Conservation (phyloP, 2,329 filamentous ascomycete genomes). For the Epichloe scottii region DNA sequence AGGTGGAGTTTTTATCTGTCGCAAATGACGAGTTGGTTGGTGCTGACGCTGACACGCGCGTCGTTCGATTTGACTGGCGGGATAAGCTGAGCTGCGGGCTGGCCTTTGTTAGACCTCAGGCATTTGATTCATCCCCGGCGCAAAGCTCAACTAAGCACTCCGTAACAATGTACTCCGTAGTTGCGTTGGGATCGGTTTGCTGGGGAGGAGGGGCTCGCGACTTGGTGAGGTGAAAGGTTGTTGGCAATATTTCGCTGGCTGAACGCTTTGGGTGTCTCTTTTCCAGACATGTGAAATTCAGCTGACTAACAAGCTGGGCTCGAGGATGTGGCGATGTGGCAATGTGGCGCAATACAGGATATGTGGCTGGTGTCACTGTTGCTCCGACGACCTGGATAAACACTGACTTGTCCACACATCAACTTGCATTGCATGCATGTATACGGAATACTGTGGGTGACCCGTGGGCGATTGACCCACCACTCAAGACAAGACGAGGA, state of each 20-base stretch:
- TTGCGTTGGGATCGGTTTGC: neutral
- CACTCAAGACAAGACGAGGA: neutral
- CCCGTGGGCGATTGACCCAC: neutral
- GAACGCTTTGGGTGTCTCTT: neutral
- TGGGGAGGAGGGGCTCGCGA: neutral
- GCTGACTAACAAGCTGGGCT: neutral
- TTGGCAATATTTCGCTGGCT: neutral
- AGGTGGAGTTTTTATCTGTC: neutral
- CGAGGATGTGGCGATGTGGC: neutral
- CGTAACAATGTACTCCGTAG: neutral
- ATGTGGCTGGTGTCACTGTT: conserved; percentile 4
- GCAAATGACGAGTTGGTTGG: neutral
- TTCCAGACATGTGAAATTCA: conserved; percentile 5
- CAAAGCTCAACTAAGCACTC: too few species aligned
- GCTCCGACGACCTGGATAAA: conserved; percentile 8
- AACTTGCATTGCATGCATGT: neutral
- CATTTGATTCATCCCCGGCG: too few species aligned
- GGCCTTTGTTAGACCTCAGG: neutral
- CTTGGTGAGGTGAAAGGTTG: neutral
- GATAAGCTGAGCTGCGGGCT: neutral
- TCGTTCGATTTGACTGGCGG: neutral
- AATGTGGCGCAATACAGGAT: neutral
- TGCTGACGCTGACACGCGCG: neutral
- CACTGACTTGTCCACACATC: conserved; percentile 1
- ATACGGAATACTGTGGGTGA: neutral